phyloP scores from a whole-genome alignment of 2,329 filamentous ascomycete genomes.

The Exophiala lecanii-corni region DNA sequence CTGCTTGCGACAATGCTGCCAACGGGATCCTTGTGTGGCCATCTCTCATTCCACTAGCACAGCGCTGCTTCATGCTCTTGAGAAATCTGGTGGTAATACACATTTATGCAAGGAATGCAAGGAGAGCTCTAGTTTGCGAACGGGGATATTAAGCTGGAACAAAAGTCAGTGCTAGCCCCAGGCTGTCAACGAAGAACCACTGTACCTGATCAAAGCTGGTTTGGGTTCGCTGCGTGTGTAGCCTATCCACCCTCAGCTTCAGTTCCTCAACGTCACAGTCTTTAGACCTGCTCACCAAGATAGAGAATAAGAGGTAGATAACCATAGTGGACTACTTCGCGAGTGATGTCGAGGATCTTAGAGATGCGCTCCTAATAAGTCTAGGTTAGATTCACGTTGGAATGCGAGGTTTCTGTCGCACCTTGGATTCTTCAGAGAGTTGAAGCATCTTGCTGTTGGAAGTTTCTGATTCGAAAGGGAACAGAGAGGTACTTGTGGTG shows the following conservation, averaged over 20 bases:
- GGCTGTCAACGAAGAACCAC: too few relatives aligned
- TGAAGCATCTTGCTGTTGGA: conserved; percentile 32
- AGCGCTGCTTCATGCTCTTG: too few relatives aligned
- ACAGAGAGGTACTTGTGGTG: too few relatives aligned
- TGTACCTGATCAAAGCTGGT: conserved; percentile 71
- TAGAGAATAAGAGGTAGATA: conserved; percentile 97
- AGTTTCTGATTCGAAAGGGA: too few relatives aligned
- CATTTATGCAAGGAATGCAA: too few relatives aligned
- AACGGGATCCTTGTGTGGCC: too few relatives aligned
- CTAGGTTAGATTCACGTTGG: conserved; percentile 2
- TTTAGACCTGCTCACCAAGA: conserved; percentile 60
- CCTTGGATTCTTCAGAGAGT: conserved; percentile 97
- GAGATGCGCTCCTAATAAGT: conserved; percentile 81
- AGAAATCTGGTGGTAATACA: too few relatives aligned
- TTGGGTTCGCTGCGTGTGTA: conserved; percentile 92
- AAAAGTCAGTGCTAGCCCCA: conserved; percentile 7
- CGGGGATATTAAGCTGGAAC: conserved; percentile 24
- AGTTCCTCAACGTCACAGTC: background rate
- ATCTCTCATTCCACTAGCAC: too few relatives aligned
- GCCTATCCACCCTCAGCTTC: conserved; percentile 47
- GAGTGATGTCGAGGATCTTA: conserved; percentile 90
- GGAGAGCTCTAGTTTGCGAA: conserved; percentile 27
- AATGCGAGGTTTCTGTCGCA: conserved; percentile 34
- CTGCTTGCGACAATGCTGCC: too few relatives aligned
- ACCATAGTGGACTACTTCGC: conserved; percentile 94